Evolutionary conservation across 495 filamentous ascomycete genomes (phyloP).

Genomic region (Aspergillus ellipticus): DNA sequence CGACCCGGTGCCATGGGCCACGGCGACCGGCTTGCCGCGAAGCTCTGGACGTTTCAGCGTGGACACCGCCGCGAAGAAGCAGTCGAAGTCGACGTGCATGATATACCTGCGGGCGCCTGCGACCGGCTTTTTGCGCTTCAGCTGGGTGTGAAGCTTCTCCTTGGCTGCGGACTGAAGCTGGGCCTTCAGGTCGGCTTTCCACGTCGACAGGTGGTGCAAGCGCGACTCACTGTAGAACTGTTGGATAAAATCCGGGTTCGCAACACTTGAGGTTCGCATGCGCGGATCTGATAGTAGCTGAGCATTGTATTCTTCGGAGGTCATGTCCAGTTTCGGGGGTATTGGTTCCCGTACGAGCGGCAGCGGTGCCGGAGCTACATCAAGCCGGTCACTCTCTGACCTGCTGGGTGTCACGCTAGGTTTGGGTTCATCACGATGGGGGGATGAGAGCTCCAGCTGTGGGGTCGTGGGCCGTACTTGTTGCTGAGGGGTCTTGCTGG

Average conservation of each 20-base stretch:
- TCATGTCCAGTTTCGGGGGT: constrained; percentile 49
- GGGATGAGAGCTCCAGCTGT: background rate
- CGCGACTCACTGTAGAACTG: constrained; percentile 93
- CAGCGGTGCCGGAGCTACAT: background rate
- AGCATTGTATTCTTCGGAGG: constrained; percentile 89
- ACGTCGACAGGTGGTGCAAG: constrained; percentile 88
- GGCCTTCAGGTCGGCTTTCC: constrained; percentile 91
- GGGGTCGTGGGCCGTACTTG: background rate
- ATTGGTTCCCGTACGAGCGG: constrained; percentile 8
- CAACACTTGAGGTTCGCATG: constrained; percentile 78
- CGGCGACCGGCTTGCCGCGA: constrained; percentile 76
- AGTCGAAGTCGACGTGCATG: constrained; percentile 95
- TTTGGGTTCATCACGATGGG: background rate
- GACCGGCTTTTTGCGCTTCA: constrained; percentile 39
- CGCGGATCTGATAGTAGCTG: constrained; percentile 74
- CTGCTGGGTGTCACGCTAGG: background rate
- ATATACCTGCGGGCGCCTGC: constrained; percentile 74
- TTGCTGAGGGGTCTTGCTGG: background rate
- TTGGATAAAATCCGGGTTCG: constrained; percentile 86
- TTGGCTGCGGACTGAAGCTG: constrained; percentile 74
- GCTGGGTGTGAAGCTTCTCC: constrained; percentile 59
- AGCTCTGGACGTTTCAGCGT: constrained; percentile 73
- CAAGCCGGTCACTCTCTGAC: background rate
- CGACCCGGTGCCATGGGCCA: constrained; percentile 80
- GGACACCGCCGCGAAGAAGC: constrained; percentile 94